Percentiles rank a stretch among this genome's conserved stretches.
Evolutionary conservation across 257 asterid genomes (phyloP).

Genomic region (Solanum sitiens): DNA sequence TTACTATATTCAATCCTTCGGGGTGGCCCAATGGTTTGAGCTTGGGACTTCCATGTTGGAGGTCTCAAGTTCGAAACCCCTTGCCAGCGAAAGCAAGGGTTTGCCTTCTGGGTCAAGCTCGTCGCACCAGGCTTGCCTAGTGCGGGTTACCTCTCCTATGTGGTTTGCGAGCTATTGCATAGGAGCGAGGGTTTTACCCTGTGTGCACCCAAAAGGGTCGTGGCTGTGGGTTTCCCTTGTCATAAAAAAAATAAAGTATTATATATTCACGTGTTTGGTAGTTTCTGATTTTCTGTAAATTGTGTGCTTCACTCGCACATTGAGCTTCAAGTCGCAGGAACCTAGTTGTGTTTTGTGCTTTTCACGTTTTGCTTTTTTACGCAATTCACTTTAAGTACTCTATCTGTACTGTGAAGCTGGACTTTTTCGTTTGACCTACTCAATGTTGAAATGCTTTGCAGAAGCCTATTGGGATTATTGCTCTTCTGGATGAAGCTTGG

Average conservation of each 20-base stretch:
- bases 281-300: neutral
- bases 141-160: no score
- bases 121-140: no score
- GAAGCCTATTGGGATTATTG: constrained; percentile 96
- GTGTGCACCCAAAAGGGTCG: no score
- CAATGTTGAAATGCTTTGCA: constrained; percentile 34
- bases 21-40: no score
- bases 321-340: neutral
- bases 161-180: no score
- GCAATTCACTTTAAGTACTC: neutral
- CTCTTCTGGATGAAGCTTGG: constrained; percentile 99
- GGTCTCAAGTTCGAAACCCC: no score
- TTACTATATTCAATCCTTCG: neutral
- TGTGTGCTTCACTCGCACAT: neutral
- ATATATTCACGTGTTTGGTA: neutral
- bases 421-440: neutral
- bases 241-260: no score
- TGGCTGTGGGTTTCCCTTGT: no score
- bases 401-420: neutral
- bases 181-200: no score
- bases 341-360: neutral
- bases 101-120: no score
- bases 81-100: no score
- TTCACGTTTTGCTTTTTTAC: neutral
- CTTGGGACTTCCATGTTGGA: no score